Evolutionary conservation across 108 stramenopile genomes (phyloP).

Genomic region (Stephanodiscus triporus): DNA sequence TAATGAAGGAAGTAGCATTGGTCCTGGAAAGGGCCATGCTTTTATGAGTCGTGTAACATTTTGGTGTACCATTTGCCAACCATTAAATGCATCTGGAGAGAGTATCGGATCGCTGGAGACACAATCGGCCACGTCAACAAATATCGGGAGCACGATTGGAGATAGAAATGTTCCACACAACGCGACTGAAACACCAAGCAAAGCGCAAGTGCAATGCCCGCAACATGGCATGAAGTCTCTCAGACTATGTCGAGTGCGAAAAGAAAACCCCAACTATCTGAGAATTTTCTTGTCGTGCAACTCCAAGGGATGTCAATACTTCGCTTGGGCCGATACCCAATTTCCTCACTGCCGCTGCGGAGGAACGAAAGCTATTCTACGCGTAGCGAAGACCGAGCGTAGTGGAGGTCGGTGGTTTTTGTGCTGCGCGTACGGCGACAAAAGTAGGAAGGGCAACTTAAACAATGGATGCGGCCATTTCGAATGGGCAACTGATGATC

Average conservation of each 20-base stretch:
- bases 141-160: not conserved
- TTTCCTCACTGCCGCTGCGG: slow-evolving; percentile 55
- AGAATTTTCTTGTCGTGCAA: slow-evolving; percentile 62
- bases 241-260: slow-evolving; percentile 46
- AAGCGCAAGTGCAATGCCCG: slow-evolving; percentile 40
- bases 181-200: slow-evolving; percentile 7
- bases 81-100: slow-evolving; percentile 9
- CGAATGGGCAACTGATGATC: slow-evolving; percentile 44
- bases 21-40: slow-evolving; percentile 15
- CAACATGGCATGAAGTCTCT: slow-evolving; percentile 55
- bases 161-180: not conserved
- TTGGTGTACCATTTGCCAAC: slow-evolving; percentile 67
- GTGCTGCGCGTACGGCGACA: slow-evolving; percentile 45
- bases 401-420: slow-evolving; percentile 70
- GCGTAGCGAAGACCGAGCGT: slow-evolving; percentile 58
- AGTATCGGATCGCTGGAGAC: not conserved
- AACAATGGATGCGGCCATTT: slow-evolving; percentile 45
- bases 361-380: slow-evolving; percentile 40
- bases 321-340: slow-evolving; percentile 62
- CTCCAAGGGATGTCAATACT: slow-evolving; percentile 49
- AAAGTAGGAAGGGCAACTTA: slow-evolving; percentile 4
- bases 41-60: slow-evolving; percentile 59
- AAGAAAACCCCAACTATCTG: slow-evolving; percentile 37
- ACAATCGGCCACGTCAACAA: not conserved
- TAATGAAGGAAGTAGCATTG: slow-evolving; percentile 6